These are phyloP conservation scores for Akanthomyces lecanii DNA, from an alignment of 2,329 filamentous ascomycete genomes.

Conservation along the genomic window DNA sequence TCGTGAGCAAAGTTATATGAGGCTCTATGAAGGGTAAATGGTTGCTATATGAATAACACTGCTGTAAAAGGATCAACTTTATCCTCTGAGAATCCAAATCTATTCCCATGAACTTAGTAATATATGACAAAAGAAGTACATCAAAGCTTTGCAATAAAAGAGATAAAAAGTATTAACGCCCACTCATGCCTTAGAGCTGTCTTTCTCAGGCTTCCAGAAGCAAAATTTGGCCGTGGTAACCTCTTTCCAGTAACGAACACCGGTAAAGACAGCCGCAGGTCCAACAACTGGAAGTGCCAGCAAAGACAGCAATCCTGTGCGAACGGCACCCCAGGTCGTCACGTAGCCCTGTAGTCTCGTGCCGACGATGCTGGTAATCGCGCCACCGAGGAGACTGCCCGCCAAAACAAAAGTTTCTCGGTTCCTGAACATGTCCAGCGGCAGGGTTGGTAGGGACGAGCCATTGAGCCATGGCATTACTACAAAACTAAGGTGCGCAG, in stretches of 20 bases:
- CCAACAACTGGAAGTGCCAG: not conserved
- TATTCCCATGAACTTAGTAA: not conserved
- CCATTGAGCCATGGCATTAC: not conserved
- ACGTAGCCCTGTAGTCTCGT: not conserved
- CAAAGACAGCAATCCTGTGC: not conserved
- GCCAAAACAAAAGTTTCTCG: slow-evolving; percentile 1
- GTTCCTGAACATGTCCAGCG: not conserved
- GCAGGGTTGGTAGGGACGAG: not conserved
- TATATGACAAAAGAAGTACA: not conserved
- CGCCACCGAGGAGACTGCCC: not conserved
- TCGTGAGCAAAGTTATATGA: too few species aligned
- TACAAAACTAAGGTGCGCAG: not conserved
- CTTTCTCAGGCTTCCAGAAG: slow-evolving; percentile 8
- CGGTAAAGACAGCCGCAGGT: not conserved
- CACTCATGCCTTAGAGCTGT: not conserved
- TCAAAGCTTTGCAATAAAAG: not conserved
- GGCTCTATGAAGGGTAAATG: too few species aligned
- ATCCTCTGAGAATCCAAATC: not conserved
- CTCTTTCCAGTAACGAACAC: slow-evolving; percentile 1
- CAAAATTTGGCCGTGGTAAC: not conserved
- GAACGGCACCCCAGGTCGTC: not conserved
- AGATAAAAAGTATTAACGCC: not conserved
- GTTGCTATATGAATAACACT: too few species aligned
- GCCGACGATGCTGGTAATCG: not conserved
- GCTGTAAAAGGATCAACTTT: not conserved